Base-by-base conservation (phyloP, 1,139 yeast species). In the Magnusiomyces ingens region DNA sequence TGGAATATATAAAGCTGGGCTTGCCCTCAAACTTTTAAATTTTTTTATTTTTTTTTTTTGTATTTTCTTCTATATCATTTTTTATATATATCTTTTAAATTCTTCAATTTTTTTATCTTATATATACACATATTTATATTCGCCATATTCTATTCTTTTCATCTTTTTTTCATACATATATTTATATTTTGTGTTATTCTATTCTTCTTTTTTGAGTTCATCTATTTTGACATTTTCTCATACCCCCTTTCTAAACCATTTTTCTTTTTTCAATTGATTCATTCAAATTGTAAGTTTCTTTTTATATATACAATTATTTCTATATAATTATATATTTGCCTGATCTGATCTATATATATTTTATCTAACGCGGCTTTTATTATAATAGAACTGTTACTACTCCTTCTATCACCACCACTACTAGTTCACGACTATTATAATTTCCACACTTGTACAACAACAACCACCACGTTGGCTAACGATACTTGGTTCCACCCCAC, bases 131-230 rank as follows among this genome's bases (percentile, higher is more conserved):
- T 17, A 37, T 37, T 17, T 17, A 37, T 44, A 22, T n/a, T 11
- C 8, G 19, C 36, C 3, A 22, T 5, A 26, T 5, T 5, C 18
- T 17, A 13, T 29, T 15, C 40, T 15, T 45, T 12, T 38, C 3
- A 10, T 13, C 18, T 13, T 46, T 17, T 36, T 15, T 37, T 19
- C 19, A 26, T 22, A 21, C 40, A 32, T 43, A 46, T 36, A 26
- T 22, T 37, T 47, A 32, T 43, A 46, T 40, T 32, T 37, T 26
- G n/a, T 49, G 42, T 52, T 49, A 49, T 49, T 17, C 5, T 38
- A 1, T 21, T 19, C n/a, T 29, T 48, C 38, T 43, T 36, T 43
- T n/a, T n/a, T n/a, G n/a, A n/a, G n/a, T n/a, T n/a, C n/a, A n/a
- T n/a, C n/a, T n/a, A n/a, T n/a, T n/a, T n/a, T n/a, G n/a, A n/a